A percentile compares a stretch with the other conserved stretches of the same genome.
Evolutionary conservation across 352 stramenopile species (phyloP).

Genomic region (Pythium dissimile): DNA sequence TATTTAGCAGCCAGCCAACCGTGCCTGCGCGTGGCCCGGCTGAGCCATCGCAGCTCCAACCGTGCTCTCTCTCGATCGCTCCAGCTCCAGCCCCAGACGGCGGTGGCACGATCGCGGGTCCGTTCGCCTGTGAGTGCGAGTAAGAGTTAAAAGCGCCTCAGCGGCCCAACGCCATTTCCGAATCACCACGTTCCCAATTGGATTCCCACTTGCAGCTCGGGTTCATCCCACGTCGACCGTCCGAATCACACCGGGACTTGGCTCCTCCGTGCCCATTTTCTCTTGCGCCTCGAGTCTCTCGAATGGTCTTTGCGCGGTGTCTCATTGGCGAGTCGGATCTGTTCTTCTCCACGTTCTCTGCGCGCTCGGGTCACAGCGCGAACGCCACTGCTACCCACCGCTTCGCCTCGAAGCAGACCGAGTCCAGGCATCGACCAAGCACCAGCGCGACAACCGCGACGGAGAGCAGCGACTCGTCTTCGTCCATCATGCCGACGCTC

Average conservation of each 20-base stretch:
- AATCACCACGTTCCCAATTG: background rate
- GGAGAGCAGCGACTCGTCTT: background rate
- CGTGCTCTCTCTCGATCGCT: background rate
- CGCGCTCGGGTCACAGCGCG: constrained; percentile 11
- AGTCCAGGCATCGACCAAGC: background rate
- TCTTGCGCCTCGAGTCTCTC: background rate
- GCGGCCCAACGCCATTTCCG: too few species aligned
- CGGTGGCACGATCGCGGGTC: background rate
- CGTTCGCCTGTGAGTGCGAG: background rate
- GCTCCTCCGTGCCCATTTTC: background rate
- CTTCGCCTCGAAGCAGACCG: background rate
- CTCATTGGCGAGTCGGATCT: constrained; percentile 20
- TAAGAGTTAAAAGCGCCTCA: too few species aligned
- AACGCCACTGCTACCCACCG: background rate
- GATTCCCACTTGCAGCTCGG: background rate
- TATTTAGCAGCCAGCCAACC: background rate
- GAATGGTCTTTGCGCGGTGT: constrained; percentile 25
- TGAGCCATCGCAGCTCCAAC: background rate
- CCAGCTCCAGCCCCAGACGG: too few species aligned
- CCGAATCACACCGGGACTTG: background rate
- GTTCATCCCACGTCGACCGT: background rate
- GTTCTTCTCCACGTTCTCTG: constrained; percentile 11
- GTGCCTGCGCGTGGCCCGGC: background rate
- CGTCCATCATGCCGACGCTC: constrained; percentile 17
- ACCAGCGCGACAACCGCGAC: background rate